phyloP scores from a whole-genome alignment of 2,329 filamentous ascomycete genomes.

The Proliferodiscus dingleyae region DNA sequence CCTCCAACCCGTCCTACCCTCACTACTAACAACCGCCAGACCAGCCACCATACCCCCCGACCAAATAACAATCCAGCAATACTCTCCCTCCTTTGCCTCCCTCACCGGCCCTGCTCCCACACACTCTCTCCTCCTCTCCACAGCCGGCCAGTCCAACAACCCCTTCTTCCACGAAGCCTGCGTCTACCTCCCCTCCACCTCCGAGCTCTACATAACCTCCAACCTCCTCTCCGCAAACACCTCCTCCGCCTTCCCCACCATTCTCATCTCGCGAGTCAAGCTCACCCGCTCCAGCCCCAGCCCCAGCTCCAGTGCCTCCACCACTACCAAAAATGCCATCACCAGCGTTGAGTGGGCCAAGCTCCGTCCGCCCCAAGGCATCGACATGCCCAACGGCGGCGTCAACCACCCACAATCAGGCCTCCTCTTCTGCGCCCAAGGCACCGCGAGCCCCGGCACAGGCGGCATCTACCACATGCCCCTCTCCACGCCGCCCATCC shows the following conservation, averaged over 20 bases:
- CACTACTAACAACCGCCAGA: slow-evolving; percentile 16
- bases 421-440: slow-evolving; percentile 41
- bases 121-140: slow-evolving; percentile 40
- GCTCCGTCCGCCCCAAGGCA: slow-evolving; percentile 35
- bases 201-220: slow-evolving; percentile 43
- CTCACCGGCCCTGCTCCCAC: slow-evolving; percentile 33
- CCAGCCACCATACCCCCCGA: slow-evolving; percentile 15
- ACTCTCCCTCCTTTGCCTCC: slow-evolving; percentile 34
- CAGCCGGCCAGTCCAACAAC: slow-evolving; percentile 36
- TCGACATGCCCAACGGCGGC: slow-evolving; percentile 42
- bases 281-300: slow-evolving; percentile 29
- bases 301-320: neutral
- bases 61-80: slow-evolving; percentile 34
- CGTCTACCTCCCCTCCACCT: slow-evolving; percentile 36
- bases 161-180: slow-evolving; percentile 45
- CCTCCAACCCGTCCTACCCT: neutral
- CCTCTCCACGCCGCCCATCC: slow-evolving; percentile 14
- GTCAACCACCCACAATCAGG: slow-evolving; percentile 39
- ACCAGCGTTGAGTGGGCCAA: slow-evolving; percentile 30
- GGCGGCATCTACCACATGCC: slow-evolving; percentile 30
- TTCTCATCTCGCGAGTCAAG: slow-evolving; percentile 42
- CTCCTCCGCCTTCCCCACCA: slow-evolving; percentile 36
- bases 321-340: neutral
- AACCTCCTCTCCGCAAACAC: slow-evolving; percentile 36
- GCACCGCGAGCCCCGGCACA: slow-evolving; percentile 20